Base-by-base conservation (phyloP, 352 stramenopile genomes). In the Aphanomyces invadans region DNA sequence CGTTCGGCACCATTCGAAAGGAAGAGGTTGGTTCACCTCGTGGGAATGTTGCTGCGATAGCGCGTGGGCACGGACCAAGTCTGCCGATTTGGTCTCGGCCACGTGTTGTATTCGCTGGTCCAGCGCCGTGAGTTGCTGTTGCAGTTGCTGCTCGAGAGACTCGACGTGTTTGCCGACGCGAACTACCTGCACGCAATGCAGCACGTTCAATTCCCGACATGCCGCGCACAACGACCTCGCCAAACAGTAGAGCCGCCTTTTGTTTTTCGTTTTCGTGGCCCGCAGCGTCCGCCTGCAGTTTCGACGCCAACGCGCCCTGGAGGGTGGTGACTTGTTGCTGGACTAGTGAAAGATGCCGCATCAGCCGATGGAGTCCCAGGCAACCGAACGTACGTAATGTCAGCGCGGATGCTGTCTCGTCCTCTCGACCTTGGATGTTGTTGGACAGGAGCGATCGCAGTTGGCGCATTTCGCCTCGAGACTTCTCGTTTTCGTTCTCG, bases 221-320 rank as follows among this genome's bases (percentile, higher is more conserved):
- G 29, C 55, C 10, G 11, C 21, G 17, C 15, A 33, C 12, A 32
- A 2, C 12, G 59, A 76, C 72, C 69, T 91, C 83, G 3, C 80
- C 83, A 60, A 91, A 89, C 4, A 91, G 63, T 19, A 89, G 69
- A 7, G 80, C 79, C 10, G 74, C 71, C 29, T 91, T 91, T 48
- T 89, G 78, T 26, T 89, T 79, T 53, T 89, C 79, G 5, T 75
- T 79, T 60, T 88, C 79, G 54, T 88, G 74, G 45, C 70, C 74
- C 10, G 68, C 62, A 26, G 62, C 65, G 48, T 91, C 83, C 25
- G 75, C 64, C 49, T 91, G 80, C 9, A 79, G 36, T 62, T 91
- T 89, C 57, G 33, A 65, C 45, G 81, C 83, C 63, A 91, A 83
- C 4, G 78, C 49, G 17, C 39, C 15, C 21, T 67, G 60, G 3